A percentile compares a stretch with the other conserved stretches of the same genome.
These are phyloP conservation scores for Solanum medicagineum DNA, from an alignment of 257 asterid genomes.

Conservation along the genomic window DNA sequence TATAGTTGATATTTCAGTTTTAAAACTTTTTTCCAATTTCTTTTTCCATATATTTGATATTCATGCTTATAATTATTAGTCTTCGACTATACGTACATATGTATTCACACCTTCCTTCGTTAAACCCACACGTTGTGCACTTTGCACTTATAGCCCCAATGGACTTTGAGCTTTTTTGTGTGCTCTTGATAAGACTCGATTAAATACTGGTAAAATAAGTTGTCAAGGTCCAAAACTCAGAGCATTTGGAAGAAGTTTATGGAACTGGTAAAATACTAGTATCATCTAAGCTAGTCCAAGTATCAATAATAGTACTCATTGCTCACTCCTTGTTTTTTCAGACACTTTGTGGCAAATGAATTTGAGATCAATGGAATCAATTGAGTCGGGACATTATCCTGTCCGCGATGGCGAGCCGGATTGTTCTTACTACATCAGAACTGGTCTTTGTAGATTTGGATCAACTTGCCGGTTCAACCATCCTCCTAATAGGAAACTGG, in stretches of 20 bases:
- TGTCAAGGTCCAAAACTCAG: neutral
- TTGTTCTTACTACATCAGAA: conserved; percentile 78
- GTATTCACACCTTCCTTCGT: neutral
- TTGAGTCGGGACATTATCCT: conserved; percentile 66
- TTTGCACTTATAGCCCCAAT: neutral
- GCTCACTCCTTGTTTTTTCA: conserved; percentile 17
- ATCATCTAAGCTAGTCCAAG: conserved; percentile 1
- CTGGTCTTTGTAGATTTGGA: conserved; percentile 89
- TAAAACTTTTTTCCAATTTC: neutral
- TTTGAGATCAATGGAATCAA: conserved; percentile 56
- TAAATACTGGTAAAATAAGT: neutral
- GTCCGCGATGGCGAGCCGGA: conserved; percentile 84
- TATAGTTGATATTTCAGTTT: neutral
- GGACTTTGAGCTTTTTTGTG: neutral
- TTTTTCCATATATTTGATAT: neutral
- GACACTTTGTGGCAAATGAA: conserved; percentile 67
- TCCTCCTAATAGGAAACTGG: conserved; percentile 72
- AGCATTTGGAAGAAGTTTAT: neutral
- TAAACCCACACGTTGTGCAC: neutral
- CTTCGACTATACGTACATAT: neutral
- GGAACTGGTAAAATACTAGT: neutral
- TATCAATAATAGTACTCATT: conserved; percentile 7
- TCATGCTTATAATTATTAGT: neutral
- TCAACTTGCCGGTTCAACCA: conserved; percentile 80
- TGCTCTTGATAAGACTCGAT: neutral